Conservation (phyloP, 2,329 filamentous ascomycete genomes). For the Penicillium sp. region DNA sequence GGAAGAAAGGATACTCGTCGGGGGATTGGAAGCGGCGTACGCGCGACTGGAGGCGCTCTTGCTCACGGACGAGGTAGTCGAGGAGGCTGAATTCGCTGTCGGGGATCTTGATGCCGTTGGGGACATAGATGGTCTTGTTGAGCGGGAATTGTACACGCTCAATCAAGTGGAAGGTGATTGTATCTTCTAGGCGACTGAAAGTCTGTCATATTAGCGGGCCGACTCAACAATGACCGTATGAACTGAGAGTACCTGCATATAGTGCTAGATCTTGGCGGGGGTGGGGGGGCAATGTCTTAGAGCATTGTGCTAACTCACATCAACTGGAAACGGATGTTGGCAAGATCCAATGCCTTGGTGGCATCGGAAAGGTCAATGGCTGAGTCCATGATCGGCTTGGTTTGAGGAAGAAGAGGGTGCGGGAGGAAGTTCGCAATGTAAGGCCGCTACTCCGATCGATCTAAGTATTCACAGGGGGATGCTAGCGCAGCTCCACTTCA, state of each 20-base stretch:
- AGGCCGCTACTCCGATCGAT: constrained; percentile 1
- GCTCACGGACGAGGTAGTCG: constrained; percentile 90
- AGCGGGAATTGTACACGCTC: constrained; percentile 97
- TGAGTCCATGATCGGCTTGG: constrained; percentile 68
- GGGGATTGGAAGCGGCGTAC: constrained; percentile 94
- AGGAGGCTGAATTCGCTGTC: constrained; percentile 74
- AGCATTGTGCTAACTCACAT: constrained; percentile 61
- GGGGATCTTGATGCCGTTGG: constrained; percentile 78
- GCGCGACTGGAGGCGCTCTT: constrained; percentile 86
- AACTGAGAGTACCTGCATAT: background rate
- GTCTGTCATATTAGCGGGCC: constrained; percentile 10
- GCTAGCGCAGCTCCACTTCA: background rate
- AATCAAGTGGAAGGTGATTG: constrained; percentile 94
- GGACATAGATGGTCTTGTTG: constrained; percentile 81
- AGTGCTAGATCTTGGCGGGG: constrained; percentile 7
- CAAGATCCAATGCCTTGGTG: constrained; percentile 81
- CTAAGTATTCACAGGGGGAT: background rate
- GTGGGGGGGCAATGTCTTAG: constrained; percentile 6
- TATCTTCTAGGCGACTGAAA: constrained; percentile 87
- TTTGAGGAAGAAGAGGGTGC: constrained; percentile 10
- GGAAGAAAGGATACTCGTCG: constrained; percentile 98
- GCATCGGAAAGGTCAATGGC: constrained; percentile 85
- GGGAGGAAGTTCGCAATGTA: constrained; percentile 10
- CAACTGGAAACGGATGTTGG: constrained; percentile 89
- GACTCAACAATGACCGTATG: background rate